These are phyloP conservation scores for Thuidium tamariscinum DNA, from an alignment of 225 moss, liverwort and hornwort species.

Conservation along the genomic window DNA sequence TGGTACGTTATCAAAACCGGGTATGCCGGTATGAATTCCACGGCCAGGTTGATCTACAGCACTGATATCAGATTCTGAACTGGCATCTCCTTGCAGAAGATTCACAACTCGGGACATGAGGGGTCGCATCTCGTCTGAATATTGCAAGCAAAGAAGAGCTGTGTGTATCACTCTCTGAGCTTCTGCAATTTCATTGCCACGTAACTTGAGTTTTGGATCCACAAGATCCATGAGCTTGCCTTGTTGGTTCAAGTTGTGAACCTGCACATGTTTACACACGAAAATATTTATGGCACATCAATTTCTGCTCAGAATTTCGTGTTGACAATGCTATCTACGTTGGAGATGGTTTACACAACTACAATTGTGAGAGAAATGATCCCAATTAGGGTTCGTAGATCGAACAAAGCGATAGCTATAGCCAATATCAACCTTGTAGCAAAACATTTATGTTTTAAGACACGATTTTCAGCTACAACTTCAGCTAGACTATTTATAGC, in stretches of 20 bases:
- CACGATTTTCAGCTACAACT: background rate
- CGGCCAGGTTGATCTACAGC: background rate
- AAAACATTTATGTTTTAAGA: background rate
- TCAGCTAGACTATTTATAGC: background rate
- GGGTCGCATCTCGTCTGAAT: background rate
- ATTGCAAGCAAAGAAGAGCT: conserved; percentile 1
- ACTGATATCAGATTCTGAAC: background rate
- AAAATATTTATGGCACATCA: background rate
- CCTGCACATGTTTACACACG: background rate
- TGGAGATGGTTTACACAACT: background rate
- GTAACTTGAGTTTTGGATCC: conserved; percentile 1
- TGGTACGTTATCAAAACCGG: background rate
- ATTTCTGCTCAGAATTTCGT: background rate
- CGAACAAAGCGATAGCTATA: background rate
- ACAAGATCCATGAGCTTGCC: conserved; percentile 1
- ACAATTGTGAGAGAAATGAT: background rate
- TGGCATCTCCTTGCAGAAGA: background rate
- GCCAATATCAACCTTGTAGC: background rate
- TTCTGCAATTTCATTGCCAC: background rate
- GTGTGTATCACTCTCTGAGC: background rate
- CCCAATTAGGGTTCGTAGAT: background rate
- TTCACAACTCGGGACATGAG: conserved; percentile 8
- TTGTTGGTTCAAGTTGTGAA: background rate
- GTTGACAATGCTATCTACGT: background rate
- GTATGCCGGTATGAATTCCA: background rate